Conservation (phyloP, 768 basidiomycete genomes). For the Lactifluus volemus region DNA sequence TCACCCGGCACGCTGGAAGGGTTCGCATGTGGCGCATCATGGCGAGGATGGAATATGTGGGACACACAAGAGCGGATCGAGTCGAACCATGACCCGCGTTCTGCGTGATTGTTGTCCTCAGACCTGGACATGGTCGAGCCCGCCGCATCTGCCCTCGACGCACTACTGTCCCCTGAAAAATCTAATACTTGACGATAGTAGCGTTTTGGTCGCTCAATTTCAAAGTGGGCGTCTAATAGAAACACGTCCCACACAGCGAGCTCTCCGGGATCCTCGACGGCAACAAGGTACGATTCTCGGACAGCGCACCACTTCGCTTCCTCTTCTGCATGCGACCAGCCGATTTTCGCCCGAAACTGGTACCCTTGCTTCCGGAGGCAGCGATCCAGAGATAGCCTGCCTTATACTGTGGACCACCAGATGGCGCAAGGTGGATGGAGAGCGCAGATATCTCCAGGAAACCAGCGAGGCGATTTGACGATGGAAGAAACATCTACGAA, state of each 20-base stretch:
- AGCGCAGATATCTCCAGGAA: constrained; percentile 92
- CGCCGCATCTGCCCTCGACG: background rate
- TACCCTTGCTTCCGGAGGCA: constrained; percentile 39
- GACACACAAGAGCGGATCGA: constrained; percentile 37
- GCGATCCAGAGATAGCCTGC: constrained; percentile 72
- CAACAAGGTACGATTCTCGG: constrained; percentile 85
- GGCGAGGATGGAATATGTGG: background rate
- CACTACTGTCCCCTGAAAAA: constrained; percentile 19
- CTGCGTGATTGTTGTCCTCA: constrained; percentile 26
- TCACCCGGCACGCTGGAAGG: background rate
- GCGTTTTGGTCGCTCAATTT: constrained; percentile 82
- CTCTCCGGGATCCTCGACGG: constrained; percentile 83
- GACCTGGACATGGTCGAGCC: constrained; percentile 14
- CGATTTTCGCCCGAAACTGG: constrained; percentile 59
- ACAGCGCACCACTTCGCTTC: constrained; percentile 83
- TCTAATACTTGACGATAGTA: constrained; percentile 75
- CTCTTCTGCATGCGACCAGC: constrained; percentile 49
- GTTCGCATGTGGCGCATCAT: constrained; percentile 4
- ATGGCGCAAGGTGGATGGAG: constrained; percentile 67
- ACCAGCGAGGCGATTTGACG: constrained; percentile 77
- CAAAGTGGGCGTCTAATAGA: constrained; percentile 81
- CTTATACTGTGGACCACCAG: constrained; percentile 85
- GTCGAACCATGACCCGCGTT: constrained; percentile 27
- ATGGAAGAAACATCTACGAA: constrained; percentile 87
- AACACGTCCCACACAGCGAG: constrained; percentile 91